Conservation (phyloP, 208 protist species). For the Phytomonas francai region DNA sequence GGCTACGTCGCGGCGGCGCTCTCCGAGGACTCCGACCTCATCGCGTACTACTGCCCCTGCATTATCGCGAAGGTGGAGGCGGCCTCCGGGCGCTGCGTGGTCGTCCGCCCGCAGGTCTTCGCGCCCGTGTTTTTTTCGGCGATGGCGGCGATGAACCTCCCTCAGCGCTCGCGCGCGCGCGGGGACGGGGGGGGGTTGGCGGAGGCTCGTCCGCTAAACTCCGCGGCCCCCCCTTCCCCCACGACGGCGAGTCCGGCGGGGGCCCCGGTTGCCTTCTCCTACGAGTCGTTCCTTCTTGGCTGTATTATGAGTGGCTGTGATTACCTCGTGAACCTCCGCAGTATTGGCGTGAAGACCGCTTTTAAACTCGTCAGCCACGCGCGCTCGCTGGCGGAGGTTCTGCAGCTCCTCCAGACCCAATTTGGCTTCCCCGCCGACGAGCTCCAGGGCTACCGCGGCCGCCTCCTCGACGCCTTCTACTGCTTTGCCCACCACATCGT, state of each 20-base stretch:
- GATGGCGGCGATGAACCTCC: constrained; percentile 10
- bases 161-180: background rate
- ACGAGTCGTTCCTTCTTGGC: constrained; percentile 86
- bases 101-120: constrained; percentile 28
- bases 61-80: constrained; percentile 73
- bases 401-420: constrained; percentile 28
- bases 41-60: constrained; percentile 91
- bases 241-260: constrained; percentile 2
- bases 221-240: background rate
- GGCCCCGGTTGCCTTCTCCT: constrained; percentile 24
- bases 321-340: constrained; percentile 89
- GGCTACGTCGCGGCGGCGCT: constrained; percentile 91
- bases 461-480: constrained; percentile 66
- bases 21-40: constrained; percentile 98
- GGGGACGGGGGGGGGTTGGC: background rate
- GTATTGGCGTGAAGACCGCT: constrained; percentile 93
- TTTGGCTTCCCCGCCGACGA: constrained; percentile 55
- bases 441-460: constrained; percentile 42
- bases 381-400: constrained; percentile 37
- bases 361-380: constrained; percentile 68
- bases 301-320: constrained; percentile 98
- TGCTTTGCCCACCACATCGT: constrained; percentile 88
- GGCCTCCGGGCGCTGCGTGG: constrained; percentile 33
- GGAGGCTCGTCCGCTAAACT: background rate
- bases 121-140: constrained; percentile 30